These are phyloP conservation scores for Beauveria medogensis DNA, from an alignment of 2,329 filamentous ascomycete species.

Conservation along the genomic window DNA sequence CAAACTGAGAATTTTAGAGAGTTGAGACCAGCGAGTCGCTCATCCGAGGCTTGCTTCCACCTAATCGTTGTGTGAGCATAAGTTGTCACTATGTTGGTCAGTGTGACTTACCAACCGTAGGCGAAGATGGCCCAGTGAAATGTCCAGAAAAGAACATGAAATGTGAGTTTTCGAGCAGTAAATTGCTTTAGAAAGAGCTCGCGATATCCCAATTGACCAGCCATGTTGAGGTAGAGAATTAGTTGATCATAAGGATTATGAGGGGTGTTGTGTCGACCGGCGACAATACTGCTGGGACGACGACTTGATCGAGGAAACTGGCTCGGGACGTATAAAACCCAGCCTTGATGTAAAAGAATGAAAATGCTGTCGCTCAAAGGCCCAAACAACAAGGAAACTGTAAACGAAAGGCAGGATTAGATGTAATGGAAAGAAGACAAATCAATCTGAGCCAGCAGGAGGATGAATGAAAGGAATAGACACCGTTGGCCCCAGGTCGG, in stretches of 20 bases:
- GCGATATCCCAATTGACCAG: conserved; percentile 32
- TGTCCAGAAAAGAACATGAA: conserved; percentile 74
- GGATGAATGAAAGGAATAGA: conserved; percentile 14
- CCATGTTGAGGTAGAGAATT: conserved; percentile 23
- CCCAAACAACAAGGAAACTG: neutral
- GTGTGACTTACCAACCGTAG: conserved; percentile 64
- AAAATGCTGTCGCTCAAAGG: neutral
- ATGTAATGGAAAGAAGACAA: conserved; percentile 24
- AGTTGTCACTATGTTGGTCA: neutral
- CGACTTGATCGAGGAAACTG: neutral
- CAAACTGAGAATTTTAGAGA: conserved; percentile 81
- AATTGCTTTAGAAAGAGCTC: conserved; percentile 56
- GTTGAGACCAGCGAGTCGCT: conserved; percentile 69
- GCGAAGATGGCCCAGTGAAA: conserved; percentile 74
- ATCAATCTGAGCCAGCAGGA: conserved; percentile 54
- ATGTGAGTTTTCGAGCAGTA: conserved; percentile 62
- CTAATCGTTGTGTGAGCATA: conserved; percentile 35
- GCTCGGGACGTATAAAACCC: neutral
- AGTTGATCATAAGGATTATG: conserved; percentile 9
- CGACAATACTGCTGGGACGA: conserved; percentile 28
- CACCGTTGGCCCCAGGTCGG: conserved; percentile 14
- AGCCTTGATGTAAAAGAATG: neutral
- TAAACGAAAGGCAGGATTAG: neutral
- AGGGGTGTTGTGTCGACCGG: conserved; percentile 44
- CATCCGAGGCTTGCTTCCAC: conserved; percentile 67